Base-by-base conservation (phyloP, 805 yeast species). In the Barnettozyma salicaria region DNA sequence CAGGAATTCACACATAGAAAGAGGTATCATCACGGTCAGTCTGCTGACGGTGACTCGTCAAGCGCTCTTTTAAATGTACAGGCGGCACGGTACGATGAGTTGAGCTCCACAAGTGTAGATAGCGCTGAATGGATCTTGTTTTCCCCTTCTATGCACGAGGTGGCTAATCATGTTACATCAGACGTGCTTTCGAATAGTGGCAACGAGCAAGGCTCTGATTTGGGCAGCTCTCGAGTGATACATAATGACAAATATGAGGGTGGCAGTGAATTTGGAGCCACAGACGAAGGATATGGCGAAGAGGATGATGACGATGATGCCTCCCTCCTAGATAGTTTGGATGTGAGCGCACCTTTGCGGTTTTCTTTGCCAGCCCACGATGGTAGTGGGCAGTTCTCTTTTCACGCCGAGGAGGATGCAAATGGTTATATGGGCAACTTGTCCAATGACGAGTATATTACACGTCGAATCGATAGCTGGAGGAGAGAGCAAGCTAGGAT, bases 111-210 rank as follows among this genome's bases (percentile, higher is more conserved):
- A 18, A 52, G 51, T 11, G 47, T 45, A 2, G 54, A 46, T 8
- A 50, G 48, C 13, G 34, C 37, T 13, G 56, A 52, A 31, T 53
- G 57, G 58, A 44, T 54, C 32, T 32, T 53, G 33, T 53, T 54
- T 33, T 47, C 53, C 0, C 55, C 56, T 8, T 37, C 30, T 6
- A 34, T 34, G 20, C 42, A 40, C 12, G 45, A 41, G 3, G 42
- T 34, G 6, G 30, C 17, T 10, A 26, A 10, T 16, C 26, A 10
- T 4, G 7, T 9, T 12, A 22, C 7, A 3, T 33, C 42, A 4
- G 56, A 48, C 23, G 47, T 51, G 4, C 34, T 53, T 3, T 48
- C 46, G 1, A 39, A 45, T 13, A 43, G 43, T 10, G 42, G 39
- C 12, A 42, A 45, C 6, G 45, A 34, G 10, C 38, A 32, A 7